phyloP scores from a whole-genome alignment of 2,329 filamentous ascomycete genomes.

The Tolypocladium tundrense region DNA sequence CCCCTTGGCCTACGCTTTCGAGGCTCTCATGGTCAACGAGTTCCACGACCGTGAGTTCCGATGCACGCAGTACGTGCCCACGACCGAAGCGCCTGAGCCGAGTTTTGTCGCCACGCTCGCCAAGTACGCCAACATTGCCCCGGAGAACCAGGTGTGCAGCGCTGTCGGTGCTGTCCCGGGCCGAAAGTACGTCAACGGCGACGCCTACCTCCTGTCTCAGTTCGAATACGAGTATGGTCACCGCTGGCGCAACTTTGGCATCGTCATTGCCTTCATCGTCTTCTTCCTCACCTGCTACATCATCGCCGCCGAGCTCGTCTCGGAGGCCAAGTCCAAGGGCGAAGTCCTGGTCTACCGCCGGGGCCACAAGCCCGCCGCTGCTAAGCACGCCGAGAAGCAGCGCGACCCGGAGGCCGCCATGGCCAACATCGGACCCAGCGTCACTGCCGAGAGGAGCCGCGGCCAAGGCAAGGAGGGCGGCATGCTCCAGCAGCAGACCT shows the following conservation, averaged over 20 bases:
- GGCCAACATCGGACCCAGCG: conserved; percentile 36
- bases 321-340: conserved; percentile 61
- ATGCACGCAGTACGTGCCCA: conserved; percentile 38
- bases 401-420: conserved; percentile 47
- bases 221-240: conserved; percentile 49
- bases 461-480: conserved; percentile 26
- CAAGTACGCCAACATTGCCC: conserved; percentile 14
- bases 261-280: conserved; percentile 54
- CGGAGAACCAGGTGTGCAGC: conserved; percentile 43
- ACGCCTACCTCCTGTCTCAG: conserved; percentile 41
- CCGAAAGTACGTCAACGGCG: conserved; percentile 40
- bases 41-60: conserved; percentile 55
- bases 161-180: conserved; percentile 49
- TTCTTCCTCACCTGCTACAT: conserved; percentile 55
- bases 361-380: conserved; percentile 51
- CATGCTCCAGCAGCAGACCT: conserved; percentile 48
- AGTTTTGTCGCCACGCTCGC: conserved; percentile 4
- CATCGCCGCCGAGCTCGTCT: conserved; percentile 53
- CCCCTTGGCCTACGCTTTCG: conserved; percentile 71
- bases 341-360: conserved; percentile 67
- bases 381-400: conserved; percentile 47
- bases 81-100: neutral
- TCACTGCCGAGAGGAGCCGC: conserved; percentile 31
- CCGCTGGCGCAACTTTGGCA: conserved; percentile 63
- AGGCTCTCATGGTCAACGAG: conserved; percentile 74